Base-by-base conservation (phyloP, 768 basidiomycete species). In the Xerocomus spinulosus region DNA sequence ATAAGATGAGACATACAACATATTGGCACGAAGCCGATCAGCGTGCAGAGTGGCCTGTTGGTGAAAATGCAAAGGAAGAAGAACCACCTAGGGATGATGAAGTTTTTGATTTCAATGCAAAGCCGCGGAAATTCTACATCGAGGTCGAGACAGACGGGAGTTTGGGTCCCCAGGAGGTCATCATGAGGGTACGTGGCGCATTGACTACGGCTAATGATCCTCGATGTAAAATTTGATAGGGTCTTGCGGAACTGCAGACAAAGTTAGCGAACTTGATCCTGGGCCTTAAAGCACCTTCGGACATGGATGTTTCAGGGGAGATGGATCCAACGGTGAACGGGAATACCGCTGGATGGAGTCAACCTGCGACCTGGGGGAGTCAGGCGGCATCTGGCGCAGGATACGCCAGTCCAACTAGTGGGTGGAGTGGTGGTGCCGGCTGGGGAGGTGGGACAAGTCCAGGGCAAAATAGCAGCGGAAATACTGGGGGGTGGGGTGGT, bases 111-210 rank as follows among this genome's bases (percentile, higher is more conserved):
- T 97, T 81, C 67, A 80, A 81, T 42, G 90, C 91, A 24, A 83
- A 89, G 60, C 89, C 96, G 5, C 78, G 81, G 32, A 87, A 86
- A 63, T 99, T 95, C 66, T 99, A 98, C 67, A 81, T 93, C 56
- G 87, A 92, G 52, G 89, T 95, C 5, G 96, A 99, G 70, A 91
- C 91, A 14, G 92, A 93, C 52, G 95, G 95, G 12, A 92, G 87
- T 64, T 66, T 95, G 28, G 79, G 79, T 9, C 90, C 92, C 0
- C 88, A 93, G 60, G 92, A 94, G 63, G 89, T 93, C 7, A 81
- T 94, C 15, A 81, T 86, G 77, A 91, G 83, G 79, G 90, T 86
- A 42, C 36, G 70, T 45, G 17, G 30, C 6, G 10, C 20, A 42
- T n/a, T 10, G 9, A 18, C 15, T 25, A 3, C 13, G 30, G 12